Evolutionary conservation across 2,329 filamentous ascomycete genomes (phyloP).

Genomic region (Coniochaeta sp.): DNA sequence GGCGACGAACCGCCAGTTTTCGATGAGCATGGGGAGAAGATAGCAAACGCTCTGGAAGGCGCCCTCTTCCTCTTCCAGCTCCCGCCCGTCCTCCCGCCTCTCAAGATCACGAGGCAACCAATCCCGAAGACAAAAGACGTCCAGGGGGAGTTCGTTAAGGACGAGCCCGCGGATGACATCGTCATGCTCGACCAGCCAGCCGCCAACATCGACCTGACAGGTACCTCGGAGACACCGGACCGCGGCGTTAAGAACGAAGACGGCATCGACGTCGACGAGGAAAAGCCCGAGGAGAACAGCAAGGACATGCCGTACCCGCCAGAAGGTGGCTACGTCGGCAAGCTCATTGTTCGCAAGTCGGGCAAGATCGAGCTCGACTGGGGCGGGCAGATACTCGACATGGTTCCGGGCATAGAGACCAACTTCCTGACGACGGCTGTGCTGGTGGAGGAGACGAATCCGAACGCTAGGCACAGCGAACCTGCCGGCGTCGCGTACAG

Average conservation of each 20-base stretch:
- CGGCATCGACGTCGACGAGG: conserved; percentile 20
- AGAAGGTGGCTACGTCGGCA: conserved; percentile 53
- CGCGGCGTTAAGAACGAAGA: conserved; percentile 17
- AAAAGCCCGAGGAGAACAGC: conserved; percentile 12
- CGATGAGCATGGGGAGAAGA: conserved; percentile 5
- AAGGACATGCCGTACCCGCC: conserved; percentile 27
- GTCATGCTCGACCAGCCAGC: conserved; percentile 27
- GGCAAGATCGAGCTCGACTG: conserved; percentile 57
- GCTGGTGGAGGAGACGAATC: conserved; percentile 51
- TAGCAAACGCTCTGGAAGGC: conserved; percentile 33
- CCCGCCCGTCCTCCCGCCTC: conserved; percentile 52
- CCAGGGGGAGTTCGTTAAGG: conserved; percentile 26
- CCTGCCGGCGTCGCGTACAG: conserved; percentile 45
- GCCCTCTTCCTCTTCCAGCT: conserved; percentile 59
- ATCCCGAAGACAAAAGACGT: conserved; percentile 12
- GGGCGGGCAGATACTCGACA: conserved; percentile 49
- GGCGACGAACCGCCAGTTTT: conserved; percentile 8
- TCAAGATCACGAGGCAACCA: conserved; percentile 22
- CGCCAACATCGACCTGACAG: conserved; percentile 30
- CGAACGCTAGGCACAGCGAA: conserved; percentile 36
- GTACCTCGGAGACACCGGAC: conserved; percentile 22
- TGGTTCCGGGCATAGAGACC: conserved; percentile 42
- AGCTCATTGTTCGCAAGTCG: conserved; percentile 53
- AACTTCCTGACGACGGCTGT: conserved; percentile 53
- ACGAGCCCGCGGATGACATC: conserved; percentile 29